A percentile compares a stretch with the other conserved stretches of the same genome.
Evolutionary conservation across 345 rosid species (phyloP).

Genomic region (Eucalyptus grandis): DNA sequence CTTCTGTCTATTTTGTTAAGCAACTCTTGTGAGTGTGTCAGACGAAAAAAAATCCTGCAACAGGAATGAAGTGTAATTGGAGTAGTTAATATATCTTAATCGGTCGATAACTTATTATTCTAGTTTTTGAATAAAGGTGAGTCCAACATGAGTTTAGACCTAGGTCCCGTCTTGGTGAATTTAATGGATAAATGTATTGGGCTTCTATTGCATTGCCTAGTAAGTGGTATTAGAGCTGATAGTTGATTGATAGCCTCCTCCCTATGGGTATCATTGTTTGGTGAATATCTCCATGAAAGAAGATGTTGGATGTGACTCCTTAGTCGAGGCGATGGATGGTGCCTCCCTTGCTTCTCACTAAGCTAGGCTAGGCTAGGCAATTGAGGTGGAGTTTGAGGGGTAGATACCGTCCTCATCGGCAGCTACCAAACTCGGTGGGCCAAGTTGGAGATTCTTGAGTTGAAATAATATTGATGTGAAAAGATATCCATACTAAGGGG

Average conservation of each 20-base stretch:
- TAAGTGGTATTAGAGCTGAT: neutral
- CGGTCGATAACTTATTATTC: too few species aligned
- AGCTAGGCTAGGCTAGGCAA: neutral
- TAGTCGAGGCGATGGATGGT: neutral
- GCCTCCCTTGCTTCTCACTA: neutral
- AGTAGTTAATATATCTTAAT: neutral
- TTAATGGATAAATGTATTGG: neutral
- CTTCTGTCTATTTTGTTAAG: neutral
- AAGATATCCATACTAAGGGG: neutral
- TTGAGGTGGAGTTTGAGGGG: neutral
- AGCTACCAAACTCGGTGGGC: neutral
- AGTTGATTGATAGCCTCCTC: neutral
- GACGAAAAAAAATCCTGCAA: neutral
- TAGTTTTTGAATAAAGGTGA: neutral
- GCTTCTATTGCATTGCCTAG: neutral
- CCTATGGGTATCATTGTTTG: neutral
- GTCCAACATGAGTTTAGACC: neutral
- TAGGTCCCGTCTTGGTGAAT: neutral
- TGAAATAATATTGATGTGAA: neutral
- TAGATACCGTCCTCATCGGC: neutral
- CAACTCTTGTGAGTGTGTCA: neutral
- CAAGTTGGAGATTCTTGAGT: neutral
- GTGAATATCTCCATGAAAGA: neutral
- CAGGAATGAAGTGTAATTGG: neutral
- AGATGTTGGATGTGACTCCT: neutral